Conservation (phyloP, 306 rosid genomes). For the Inga leiocalycina region DNA sequence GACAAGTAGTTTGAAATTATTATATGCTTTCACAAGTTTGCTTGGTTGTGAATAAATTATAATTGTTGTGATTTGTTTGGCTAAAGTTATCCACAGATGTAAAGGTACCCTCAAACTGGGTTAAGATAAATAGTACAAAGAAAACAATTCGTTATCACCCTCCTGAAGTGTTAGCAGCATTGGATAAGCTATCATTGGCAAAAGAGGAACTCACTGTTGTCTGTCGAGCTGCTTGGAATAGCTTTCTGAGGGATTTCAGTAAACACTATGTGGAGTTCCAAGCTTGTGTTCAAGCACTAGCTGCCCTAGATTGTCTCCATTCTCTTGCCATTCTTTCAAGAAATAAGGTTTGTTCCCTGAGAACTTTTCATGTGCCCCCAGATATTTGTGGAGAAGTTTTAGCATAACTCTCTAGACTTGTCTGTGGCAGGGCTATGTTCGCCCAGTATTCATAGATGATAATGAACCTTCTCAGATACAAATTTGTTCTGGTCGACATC, state of each 20-base stretch:
- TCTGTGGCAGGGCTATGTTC: conserved; percentile 69
- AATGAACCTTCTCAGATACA: conserved; percentile 81
- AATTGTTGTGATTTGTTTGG: conserved; percentile 34
- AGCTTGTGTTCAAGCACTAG: conserved; percentile 85
- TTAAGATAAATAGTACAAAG: conserved; percentile 85
- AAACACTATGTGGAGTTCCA: conserved; percentile 76
- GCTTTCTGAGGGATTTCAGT: conserved; percentile 71
- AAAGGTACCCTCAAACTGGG: conserved; percentile 84
- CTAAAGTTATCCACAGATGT: conserved; percentile 74
- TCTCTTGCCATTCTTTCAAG: conserved; percentile 92
- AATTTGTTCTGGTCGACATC: conserved; percentile 83
- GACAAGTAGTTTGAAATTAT: conserved; percentile 25
- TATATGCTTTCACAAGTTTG: conserved; percentile 16
- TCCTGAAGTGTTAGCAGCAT: conserved; percentile 80
- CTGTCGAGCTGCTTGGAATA: conserved; percentile 84
- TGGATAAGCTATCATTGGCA: conserved; percentile 70
- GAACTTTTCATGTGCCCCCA: conserved; percentile 22
- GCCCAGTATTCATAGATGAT: conserved; percentile 66
- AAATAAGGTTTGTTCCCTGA: conserved; percentile 64
- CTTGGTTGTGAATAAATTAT: conserved; percentile 24
- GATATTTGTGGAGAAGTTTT: conserved; percentile 17
- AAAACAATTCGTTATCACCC: conserved; percentile 91
- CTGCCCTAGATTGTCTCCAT: conserved; percentile 88
- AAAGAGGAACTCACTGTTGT: conserved; percentile 74
- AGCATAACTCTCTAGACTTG: conserved; percentile 24